Percentiles rank a stretch among this genome's conserved stretches.
Conservation (phyloP, 2,329 filamentous ascomycete genomes). For the Lasiodiplodia theobromae region DNA sequence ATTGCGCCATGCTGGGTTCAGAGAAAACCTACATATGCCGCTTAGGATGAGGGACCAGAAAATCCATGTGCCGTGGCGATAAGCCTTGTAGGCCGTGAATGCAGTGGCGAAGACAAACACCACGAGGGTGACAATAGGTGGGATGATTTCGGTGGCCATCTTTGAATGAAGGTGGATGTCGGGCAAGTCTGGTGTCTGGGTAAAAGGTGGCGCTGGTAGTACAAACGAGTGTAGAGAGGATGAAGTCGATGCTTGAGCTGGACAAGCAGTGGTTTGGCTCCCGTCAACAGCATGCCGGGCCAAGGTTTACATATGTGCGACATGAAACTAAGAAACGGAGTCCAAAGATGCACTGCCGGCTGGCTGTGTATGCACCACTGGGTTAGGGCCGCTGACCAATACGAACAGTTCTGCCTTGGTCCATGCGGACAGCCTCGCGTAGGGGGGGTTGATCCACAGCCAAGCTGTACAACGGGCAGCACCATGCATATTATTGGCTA, state of each 20-base stretch:
- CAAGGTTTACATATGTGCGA: neutral
- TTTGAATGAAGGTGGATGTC: neutral
- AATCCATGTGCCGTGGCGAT: conserved; percentile 1
- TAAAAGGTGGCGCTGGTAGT: neutral
- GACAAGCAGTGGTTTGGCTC: neutral
- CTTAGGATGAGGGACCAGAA: conserved; percentile 6
- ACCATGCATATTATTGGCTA: neutral
- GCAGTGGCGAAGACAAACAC: neutral
- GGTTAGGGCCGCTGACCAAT: neutral
- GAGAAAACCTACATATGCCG: neutral
- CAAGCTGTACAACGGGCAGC: no score
- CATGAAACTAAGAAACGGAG: neutral
- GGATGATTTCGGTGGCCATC: neutral
- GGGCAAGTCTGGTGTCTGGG: neutral
- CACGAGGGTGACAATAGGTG: neutral
- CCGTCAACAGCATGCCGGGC: neutral
- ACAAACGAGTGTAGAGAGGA: neutral
- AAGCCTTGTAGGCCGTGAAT: neutral
- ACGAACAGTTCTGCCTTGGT: conserved; percentile 1
- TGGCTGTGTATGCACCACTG: neutral
- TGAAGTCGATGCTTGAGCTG: neutral
- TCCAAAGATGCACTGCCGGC: neutral
- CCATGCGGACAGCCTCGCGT: no score
- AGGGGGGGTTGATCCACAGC: no score
- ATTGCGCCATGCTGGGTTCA: neutral